Base-by-base conservation (phyloP, 495 filamentous ascomycete genomes). In the Aspergillus leporis region DNA sequence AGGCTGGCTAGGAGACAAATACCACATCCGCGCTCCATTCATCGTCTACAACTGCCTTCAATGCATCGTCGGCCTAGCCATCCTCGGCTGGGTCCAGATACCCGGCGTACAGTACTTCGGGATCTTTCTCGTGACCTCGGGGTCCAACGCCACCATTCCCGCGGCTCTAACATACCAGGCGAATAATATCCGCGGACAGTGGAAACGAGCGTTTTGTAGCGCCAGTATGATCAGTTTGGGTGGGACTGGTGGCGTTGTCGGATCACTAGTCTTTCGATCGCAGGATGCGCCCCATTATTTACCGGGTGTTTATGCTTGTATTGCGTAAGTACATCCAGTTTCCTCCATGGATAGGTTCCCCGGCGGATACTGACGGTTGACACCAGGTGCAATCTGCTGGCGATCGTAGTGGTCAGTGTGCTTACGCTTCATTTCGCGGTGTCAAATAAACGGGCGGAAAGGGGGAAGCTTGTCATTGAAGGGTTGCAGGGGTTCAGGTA, bases 171-270 rank as follows among this genome's bases (percentile, higher is more conserved):
- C 84, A 0, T 87, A 86, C 66, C 85, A 89, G 66, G 81, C 83
- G 6, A 87, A 87, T 66, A 88, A 88, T 58, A 78, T 87, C 62
- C 83, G 83, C 25, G 85, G 85, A 1, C 85, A 89, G 63, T 87
- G 85, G 85, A 87, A 84, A 51, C 79, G 85, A 9, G 86, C 85
- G 0, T 78, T 89, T 30, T 76, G 72, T 52, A 83, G 81, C 34
- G 84, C 85, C 0, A 81, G 77, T 0, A 75, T 85, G n/a, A 81
- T 78, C 1, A 79, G 78, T 6, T 70, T 78, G 32, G 85, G 84
- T 10, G 83, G 79, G 21, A 73, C 87, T 51, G 86, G 86, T 23
- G 85, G 85, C 13, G 87, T 89, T 59, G 75, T 74, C 5, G 81
- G 82, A 31, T 76, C 74, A 45, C 69, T 80, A 41, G 81, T 86